A percentile compares a stretch with the other conserved stretches of the same genome.
Evolutionary conservation across 352 stramenopile genomes (phyloP).

Genomic region (Ophiocytium majus): DNA sequence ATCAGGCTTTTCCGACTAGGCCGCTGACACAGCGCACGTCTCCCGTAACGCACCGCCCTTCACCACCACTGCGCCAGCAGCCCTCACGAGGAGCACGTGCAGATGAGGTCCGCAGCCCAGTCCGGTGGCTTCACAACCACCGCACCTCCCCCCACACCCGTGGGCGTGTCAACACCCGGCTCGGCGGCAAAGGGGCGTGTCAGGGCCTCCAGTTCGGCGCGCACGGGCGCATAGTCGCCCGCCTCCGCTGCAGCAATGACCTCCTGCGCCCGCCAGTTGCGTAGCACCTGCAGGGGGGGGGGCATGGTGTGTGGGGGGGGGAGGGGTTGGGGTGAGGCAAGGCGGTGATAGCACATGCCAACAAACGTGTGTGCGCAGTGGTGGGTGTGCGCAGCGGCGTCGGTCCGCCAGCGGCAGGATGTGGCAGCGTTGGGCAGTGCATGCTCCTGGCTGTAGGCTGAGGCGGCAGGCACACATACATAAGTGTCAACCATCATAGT

Average conservation of each 20-base stretch:
- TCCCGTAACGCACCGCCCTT: too few relatives aligned
- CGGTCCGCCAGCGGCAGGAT: too few relatives aligned
- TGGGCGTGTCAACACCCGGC: not conserved
- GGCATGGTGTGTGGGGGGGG: too few relatives aligned
- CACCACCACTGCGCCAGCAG: not conserved
- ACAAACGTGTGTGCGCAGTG: not conserved
- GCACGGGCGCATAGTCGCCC: slow-evolving; percentile 67
- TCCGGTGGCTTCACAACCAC: slow-evolving; percentile 32
- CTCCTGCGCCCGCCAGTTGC: slow-evolving; percentile 71
- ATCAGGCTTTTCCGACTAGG: too few relatives aligned
- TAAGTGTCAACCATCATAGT: too few relatives aligned
- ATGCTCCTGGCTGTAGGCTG: too few relatives aligned
- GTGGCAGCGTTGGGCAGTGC: too few relatives aligned
- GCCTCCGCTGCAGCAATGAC: slow-evolving; percentile 73
- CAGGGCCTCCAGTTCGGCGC: slow-evolving; percentile 34
- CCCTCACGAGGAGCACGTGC: slow-evolving; percentile 43
- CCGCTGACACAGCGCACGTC: too few relatives aligned
- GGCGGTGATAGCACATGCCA: not conserved
- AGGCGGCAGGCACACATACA: too few relatives aligned
- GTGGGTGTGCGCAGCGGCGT: not conserved
- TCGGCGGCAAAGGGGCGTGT: slow-evolving; percentile 43
- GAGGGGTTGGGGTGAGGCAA: too few relatives aligned
- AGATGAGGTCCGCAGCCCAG: slow-evolving; percentile 56
- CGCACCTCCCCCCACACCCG: slow-evolving; percentile 12
- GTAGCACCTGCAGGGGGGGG: not conserved